Evolutionary conservation across 2,329 filamentous ascomycete species (phyloP).

Genomic region (Talaromyces sp.): DNA sequence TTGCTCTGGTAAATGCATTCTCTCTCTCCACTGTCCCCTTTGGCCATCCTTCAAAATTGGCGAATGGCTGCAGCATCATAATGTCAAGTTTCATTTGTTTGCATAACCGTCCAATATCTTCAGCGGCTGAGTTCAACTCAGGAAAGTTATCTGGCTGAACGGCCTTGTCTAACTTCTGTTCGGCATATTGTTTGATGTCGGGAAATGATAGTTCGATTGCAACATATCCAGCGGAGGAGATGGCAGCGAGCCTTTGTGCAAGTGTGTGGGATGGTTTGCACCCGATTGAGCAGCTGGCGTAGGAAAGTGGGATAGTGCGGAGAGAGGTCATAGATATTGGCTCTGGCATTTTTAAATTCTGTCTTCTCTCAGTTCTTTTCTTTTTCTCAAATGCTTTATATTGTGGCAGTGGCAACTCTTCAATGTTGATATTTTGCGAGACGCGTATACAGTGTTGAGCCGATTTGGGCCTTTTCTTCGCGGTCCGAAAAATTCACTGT

Average conservation of each 20-base stretch:
- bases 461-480: not conserved
- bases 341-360: conserved; percentile 1
- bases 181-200: conserved; percentile 62
- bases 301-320: conserved; percentile 31
- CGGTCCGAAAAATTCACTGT: not conserved
- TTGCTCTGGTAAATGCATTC: conserved; percentile 58
- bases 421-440: not conserved
- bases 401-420: too few relatives aligned
- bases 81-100: conserved; percentile 53
- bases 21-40: conserved; percentile 52
- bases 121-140: conserved; percentile 51
- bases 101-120: conserved; percentile 52
- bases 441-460: not conserved
- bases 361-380: not conserved
- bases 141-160: conserved; percentile 57
- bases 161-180: conserved; percentile 42
- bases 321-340: conserved; percentile 14
- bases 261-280: conserved; percentile 29
- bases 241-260: conserved; percentile 34
- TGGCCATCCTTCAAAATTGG: conserved; percentile 72
- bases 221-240: conserved; percentile 43
- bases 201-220: conserved; percentile 72
- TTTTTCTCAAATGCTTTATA: too few relatives aligned
- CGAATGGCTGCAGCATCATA: conserved; percentile 70
- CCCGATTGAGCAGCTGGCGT: conserved; percentile 41